A percentile compares a stretch with the other conserved stretches of the same genome.
phyloP scores from a whole-genome alignment of 2,329 filamentous ascomycete genomes.

The Cladosporium sphaerospermum region DNA sequence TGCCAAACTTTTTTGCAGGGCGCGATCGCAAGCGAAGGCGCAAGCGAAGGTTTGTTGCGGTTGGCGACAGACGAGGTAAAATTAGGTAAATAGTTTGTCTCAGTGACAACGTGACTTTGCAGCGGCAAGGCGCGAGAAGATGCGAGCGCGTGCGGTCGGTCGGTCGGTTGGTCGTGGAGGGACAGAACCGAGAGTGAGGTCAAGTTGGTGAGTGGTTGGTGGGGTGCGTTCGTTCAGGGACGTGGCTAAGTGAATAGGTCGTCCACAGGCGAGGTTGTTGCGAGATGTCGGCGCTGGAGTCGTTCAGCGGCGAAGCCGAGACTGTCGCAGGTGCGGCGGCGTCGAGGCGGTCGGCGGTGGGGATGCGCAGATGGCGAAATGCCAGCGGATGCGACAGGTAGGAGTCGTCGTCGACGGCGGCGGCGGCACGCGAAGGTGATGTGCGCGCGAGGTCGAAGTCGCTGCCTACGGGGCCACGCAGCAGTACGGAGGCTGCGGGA shows the following conservation, averaged over 20 bases:
- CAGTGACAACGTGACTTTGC: slow-evolving; percentile 11
- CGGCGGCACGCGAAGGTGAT: not conserved
- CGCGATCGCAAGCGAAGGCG: not conserved
- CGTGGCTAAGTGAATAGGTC: slow-evolving; percentile 33
- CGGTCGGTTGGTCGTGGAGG: too few relatives aligned
- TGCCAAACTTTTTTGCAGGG: not conserved
- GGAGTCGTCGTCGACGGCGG: not conserved
- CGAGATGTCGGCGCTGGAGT: slow-evolving; percentile 1
- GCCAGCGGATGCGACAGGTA: not conserved
- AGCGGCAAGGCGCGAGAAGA: not conserved
- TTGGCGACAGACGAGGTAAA: slow-evolving; percentile 9
- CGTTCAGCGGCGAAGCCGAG: slow-evolving; percentile 1
- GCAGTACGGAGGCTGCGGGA: not conserved
- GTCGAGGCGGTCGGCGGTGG: not conserved
- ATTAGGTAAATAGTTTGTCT: slow-evolving; percentile 10
- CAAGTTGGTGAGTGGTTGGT: not conserved
- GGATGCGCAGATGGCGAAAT: not conserved
- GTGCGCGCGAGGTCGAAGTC: not conserved
- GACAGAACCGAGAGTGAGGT: not conserved
- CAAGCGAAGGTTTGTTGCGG: slow-evolving; percentile 1
- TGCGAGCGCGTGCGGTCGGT: not conserved
- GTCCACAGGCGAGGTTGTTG: slow-evolving; percentile 13
- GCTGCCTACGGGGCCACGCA: not conserved
- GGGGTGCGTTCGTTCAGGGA: slow-evolving; percentile 13
- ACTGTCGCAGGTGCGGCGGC: slow-evolving; percentile 9